Evolutionary conservation across 371 early-diverging fungal species (phyloP).

Genomic region (Syncephalis plumigaleata): DNA sequence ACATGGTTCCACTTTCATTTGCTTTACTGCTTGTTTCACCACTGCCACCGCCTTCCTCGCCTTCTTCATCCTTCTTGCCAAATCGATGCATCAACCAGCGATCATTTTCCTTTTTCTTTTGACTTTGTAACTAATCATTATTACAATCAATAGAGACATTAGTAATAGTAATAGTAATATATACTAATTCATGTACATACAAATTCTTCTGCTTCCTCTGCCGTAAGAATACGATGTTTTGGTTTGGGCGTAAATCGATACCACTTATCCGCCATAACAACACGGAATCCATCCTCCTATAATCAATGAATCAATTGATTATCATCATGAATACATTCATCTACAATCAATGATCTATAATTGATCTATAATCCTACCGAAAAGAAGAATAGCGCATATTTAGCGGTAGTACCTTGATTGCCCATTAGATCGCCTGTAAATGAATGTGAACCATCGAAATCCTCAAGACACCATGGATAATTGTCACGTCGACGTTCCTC

Average conservation of each 20-base stretch:
- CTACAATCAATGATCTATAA: too few species aligned
- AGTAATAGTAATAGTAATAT: neutral
- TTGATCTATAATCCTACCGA: neutral
- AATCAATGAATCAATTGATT: neutral
- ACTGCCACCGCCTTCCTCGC: constrained; percentile 14
- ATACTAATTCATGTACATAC: constrained; percentile 15
- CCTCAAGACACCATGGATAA: constrained; percentile 63
- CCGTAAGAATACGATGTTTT: constrained; percentile 57
- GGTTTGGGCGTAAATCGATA: constrained; percentile 78
- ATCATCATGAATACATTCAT: neutral
- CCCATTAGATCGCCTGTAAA: constrained; percentile 57
- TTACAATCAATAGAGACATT: too few species aligned
- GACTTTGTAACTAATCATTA: constrained; percentile 27
- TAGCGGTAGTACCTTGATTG: constrained; percentile 32
- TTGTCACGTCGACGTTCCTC: constrained; percentile 50
- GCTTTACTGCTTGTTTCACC: constrained; percentile 5
- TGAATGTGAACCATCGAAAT: constrained; percentile 22
- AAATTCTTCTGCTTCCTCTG: constrained; percentile 88
- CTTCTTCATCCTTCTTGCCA: constrained; percentile 13
- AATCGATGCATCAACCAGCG: constrained; percentile 57
- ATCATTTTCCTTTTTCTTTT: constrained; percentile 26
- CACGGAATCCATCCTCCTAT: constrained; percentile 62
- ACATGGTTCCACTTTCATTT: neutral
- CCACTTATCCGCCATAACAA: constrained; percentile 75
- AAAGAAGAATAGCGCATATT: constrained; percentile 69